Percentiles rank a stretch among this genome's conserved stretches.
Evolutionary conservation across 1,284 basidiomycete species (phyloP).

Genomic region (Cryptococcus deneoformans): DNA sequence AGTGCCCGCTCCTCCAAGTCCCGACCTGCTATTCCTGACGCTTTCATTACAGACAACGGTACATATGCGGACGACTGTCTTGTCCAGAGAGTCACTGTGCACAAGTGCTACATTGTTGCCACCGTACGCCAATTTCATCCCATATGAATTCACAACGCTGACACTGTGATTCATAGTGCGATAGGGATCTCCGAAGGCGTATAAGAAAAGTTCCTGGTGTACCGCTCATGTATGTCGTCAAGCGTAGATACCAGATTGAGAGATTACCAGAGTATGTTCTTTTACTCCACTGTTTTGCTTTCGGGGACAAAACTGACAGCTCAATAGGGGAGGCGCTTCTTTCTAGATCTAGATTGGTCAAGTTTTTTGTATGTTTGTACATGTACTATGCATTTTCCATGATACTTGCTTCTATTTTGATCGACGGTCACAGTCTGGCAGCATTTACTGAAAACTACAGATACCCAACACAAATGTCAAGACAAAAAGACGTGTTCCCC

Average conservation of each 20-base stretch:
- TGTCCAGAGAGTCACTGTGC: conserved; percentile 88
- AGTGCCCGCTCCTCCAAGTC: conserved; percentile 10
- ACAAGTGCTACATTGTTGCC: conserved; percentile 97
- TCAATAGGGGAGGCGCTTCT: neutral
- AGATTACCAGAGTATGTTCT: conserved; percentile 70
- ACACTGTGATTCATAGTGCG: conserved; percentile 56
- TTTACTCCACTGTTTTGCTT: neutral
- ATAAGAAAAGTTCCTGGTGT: conserved; percentile 93
- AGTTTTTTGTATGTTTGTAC: conserved; percentile 4
- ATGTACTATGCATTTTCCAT: neutral
- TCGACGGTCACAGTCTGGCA: neutral
- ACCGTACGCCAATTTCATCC: conserved; percentile 54
- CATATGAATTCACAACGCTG: neutral
- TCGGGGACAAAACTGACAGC: neutral
- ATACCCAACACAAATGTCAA: neutral
- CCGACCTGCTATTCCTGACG: neutral
- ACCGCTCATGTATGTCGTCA: conserved; percentile 94
- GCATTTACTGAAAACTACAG: neutral
- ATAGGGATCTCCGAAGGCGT: conserved; percentile 86
- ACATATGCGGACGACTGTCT: conserved; percentile 99
- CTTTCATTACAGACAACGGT: conserved; percentile 60
- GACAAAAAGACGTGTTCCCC: neutral
- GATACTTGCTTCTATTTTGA: neutral
- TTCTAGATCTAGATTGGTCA: neutral
- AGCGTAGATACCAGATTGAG: conserved; percentile 86